Base-by-base conservation (phyloP, 768 basidiomycete genomes). In the Tylopilus subfusipes region DNA sequence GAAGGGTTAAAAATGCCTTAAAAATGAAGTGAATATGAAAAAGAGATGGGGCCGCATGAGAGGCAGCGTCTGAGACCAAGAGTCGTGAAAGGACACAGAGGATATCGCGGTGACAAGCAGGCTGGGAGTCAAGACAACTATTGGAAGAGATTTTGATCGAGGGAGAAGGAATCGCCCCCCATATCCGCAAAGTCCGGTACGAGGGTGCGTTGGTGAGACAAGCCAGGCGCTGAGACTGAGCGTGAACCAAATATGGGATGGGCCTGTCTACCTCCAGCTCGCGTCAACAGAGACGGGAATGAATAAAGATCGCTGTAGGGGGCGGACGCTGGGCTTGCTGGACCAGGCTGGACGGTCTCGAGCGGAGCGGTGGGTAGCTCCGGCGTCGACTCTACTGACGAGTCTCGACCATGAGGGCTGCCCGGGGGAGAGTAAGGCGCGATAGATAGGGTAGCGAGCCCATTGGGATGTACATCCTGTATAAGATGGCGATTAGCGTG, bases 371-470 rank as follows among this genome's bases (percentile, higher is more conserved):
- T 68, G 12, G 67, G 42, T 5, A 75, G 52, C 62, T 82, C 82
- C 19, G 82, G 82, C 3, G 81, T 79, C n/a, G 84, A 84, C 59
- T 83, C 80, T 42, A 73, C 67, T 12, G 82, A 76, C 7, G 79
- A 78, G 58, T 79, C 74, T 22, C 73, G 75, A 42, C 68, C 63
- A 58, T 74, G 73, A 48, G 72, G 71, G 59, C 71, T 67, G 40
- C 75, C 72, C 42, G 69, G 69, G 21, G 82, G 83, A 31, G 81
- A 80, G 58, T 75, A 71, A 27, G 84, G 82, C 12, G 78, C 72
- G 52, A 86, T 74, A 24, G 83, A 78, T n/a, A 86, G 71, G 16
- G 76, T 75, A 46, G 82, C 78, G 63, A 83, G 80, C 67, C 76
- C 68, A 62, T 70, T 63, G 52, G 77, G 72, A 55, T 79, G 72